Percentiles rank a stretch among this genome's conserved stretches.
These are phyloP conservation scores for Stygiomarasmius scandens DNA, from an alignment of 1,284 basidiomycete genomes.

Conservation along the genomic window DNA sequence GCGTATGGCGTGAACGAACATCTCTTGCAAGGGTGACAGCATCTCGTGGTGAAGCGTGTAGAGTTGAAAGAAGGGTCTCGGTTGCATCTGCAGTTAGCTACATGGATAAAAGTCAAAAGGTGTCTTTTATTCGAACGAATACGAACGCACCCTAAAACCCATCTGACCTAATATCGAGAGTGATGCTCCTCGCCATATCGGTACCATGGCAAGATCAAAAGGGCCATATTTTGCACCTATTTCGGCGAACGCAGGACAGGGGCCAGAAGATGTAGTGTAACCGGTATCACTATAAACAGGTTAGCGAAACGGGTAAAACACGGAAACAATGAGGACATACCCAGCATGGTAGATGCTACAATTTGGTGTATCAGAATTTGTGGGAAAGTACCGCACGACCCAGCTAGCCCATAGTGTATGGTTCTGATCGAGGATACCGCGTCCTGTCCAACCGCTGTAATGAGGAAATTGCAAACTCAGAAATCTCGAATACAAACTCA, in stretches of 20 bases:
- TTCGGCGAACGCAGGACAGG: not conserved
- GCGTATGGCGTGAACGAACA: constrained; percentile 35
- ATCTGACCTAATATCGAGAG: not conserved
- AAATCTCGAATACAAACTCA: not conserved
- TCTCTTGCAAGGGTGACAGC: constrained; percentile 30
- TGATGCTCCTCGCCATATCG: not conserved
- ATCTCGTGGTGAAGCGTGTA: constrained; percentile 32
- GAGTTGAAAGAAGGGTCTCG: constrained; percentile 25
- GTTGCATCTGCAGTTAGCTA: not conserved
- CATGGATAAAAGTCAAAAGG: too few relatives aligned
- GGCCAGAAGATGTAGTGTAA: not conserved
- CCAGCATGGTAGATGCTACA: not conserved
- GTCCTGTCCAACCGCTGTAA: not conserved
- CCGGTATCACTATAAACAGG: not conserved
- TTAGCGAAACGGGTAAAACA: not conserved
- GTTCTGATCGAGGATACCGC: not conserved
- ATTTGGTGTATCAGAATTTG: not conserved
- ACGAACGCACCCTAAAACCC: not conserved
- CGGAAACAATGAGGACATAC: not conserved
- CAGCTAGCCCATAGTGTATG: not conserved
- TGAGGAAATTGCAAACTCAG: not conserved
- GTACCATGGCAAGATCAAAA: not conserved
- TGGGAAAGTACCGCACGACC: not conserved
- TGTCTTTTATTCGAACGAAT: too few relatives aligned
- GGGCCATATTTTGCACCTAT: not conserved